Percentiles rank a stretch among this genome's conserved stretches.
These are phyloP conservation scores for Phanerodontia chrysosporium DNA, from an alignment of 768 basidiomycete species.

Conservation along the genomic window DNA sequence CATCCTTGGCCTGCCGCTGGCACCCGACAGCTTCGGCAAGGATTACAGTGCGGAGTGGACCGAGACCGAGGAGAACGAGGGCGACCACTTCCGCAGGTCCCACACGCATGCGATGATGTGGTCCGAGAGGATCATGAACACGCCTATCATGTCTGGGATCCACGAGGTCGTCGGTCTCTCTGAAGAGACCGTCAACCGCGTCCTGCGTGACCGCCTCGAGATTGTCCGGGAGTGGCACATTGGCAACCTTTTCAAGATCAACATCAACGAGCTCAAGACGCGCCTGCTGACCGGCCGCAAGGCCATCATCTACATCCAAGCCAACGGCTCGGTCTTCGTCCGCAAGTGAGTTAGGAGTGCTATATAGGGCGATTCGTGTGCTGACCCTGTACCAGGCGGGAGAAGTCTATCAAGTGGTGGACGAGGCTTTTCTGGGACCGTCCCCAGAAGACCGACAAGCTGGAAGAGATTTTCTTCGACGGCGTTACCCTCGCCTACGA, in stretches of 20 bases:
- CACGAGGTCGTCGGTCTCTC: not conserved
- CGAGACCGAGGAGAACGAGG: not conserved
- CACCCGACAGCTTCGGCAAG: not conserved
- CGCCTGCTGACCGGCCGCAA: slow-evolving; percentile 14
- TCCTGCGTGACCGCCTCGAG: not conserved
- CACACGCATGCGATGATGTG: not conserved
- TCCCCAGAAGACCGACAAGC: not conserved
- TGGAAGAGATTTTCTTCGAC: slow-evolving; percentile 1
- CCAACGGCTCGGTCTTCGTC: slow-evolving; percentile 9
- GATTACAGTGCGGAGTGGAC: not conserved
- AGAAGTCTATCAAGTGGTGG: slow-evolving; percentile 1
- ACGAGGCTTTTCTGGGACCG: not conserved
- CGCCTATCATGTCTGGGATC: not conserved
- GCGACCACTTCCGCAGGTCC: not conserved
- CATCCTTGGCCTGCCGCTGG: not conserved
- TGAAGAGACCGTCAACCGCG: not conserved
- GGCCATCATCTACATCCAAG: slow-evolving; percentile 16
- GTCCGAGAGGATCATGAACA: slow-evolving; percentile 1
- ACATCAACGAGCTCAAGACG: slow-evolving; percentile 12
- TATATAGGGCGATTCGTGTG: not conserved
- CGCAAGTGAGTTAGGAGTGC: slow-evolving; percentile 1
- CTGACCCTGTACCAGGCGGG: not conserved
- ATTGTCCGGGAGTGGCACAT: not conserved
- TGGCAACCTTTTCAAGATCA: slow-evolving; percentile 11
- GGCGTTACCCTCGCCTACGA: slow-evolving; percentile 26